Conservation (phyloP, 345 rosid species). For the Salix exigua region DNA sequence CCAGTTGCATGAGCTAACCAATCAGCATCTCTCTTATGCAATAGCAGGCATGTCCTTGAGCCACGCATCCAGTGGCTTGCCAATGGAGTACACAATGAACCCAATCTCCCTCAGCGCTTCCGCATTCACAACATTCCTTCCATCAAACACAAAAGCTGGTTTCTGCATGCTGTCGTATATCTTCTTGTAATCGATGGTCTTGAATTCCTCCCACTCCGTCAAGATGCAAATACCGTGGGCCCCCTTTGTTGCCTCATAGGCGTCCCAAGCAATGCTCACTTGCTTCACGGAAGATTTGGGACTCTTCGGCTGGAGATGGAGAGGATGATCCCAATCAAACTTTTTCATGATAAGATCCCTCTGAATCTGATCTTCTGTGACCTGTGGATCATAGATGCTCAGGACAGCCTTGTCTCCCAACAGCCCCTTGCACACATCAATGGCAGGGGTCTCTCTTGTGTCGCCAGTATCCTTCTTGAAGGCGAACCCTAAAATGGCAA, state of each 20-base stretch:
- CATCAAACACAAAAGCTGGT: constrained; percentile 85
- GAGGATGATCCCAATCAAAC: constrained; percentile 93
- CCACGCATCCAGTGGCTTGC: constrained; percentile 91
- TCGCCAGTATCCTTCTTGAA: constrained; percentile 94
- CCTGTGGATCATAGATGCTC: constrained; percentile 92
- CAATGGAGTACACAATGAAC: constrained; percentile 84
- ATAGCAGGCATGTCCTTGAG: constrained; percentile 95
- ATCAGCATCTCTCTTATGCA: constrained; percentile 37
- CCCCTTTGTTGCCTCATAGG: constrained; percentile 70
- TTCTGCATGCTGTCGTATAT: constrained; percentile 85
- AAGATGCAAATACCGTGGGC: constrained; percentile 86
- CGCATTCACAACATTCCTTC: constrained; percentile 60
- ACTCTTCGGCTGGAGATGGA: constrained; percentile 90
- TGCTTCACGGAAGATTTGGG: constrained; percentile 66
- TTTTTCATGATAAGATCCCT: constrained; percentile 88
- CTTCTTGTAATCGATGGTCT: constrained; percentile 63
- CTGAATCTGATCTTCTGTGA: constrained; percentile 79
- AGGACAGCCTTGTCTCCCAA: constrained; percentile 80
- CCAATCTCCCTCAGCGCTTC: constrained; percentile 78
- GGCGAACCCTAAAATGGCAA: constrained; percentile 76
- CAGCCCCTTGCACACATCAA: constrained; percentile 88
- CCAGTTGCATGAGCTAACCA: background rate
- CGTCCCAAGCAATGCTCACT: constrained; percentile 71
- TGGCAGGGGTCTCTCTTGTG: constrained; percentile 88
- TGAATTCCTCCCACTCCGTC: constrained; percentile 97